Conservation (phyloP, 2,329 filamentous ascomycete genomes). For the Talaromyces funiculosus region DNA sequence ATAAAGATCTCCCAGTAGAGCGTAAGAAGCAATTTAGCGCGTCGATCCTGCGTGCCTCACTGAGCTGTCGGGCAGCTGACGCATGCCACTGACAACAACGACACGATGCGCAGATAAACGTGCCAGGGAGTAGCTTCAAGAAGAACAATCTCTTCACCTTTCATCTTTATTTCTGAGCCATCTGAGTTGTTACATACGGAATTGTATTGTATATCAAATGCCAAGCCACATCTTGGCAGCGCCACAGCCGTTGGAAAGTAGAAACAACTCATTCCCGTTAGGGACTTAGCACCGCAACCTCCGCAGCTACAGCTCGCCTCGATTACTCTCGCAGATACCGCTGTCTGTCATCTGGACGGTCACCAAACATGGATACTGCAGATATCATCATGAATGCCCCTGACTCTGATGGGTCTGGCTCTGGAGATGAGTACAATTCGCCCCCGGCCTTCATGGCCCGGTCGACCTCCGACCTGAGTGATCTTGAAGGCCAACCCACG, state of each 20-base stretch:
- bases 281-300: not conserved
- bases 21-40: not conserved
- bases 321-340: not conserved
- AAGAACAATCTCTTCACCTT: not conserved
- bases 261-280: not conserved
- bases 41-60: not conserved
- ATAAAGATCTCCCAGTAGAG: not conserved
- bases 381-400: conserved; percentile 30
- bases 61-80: not conserved
- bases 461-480: conserved; percentile 26
- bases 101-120: not conserved
- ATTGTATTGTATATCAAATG: not conserved
- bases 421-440: conserved; percentile 35
- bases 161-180: not conserved
- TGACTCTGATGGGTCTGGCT: conserved; percentile 39
- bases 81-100: not conserved
- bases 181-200: not conserved
- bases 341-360: not conserved
- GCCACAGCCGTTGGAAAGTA: not conserved
- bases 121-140: not conserved
- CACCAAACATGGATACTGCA: conserved; percentile 38
- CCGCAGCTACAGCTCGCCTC: not conserved
- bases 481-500: conserved; percentile 28
- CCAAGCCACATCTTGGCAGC: conserved; percentile 2
- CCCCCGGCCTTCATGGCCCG: conserved; percentile 30